Evolutionary conservation across 2,329 filamentous ascomycete species (phyloP).

Genomic region (Monilinia polystroma): DNA sequence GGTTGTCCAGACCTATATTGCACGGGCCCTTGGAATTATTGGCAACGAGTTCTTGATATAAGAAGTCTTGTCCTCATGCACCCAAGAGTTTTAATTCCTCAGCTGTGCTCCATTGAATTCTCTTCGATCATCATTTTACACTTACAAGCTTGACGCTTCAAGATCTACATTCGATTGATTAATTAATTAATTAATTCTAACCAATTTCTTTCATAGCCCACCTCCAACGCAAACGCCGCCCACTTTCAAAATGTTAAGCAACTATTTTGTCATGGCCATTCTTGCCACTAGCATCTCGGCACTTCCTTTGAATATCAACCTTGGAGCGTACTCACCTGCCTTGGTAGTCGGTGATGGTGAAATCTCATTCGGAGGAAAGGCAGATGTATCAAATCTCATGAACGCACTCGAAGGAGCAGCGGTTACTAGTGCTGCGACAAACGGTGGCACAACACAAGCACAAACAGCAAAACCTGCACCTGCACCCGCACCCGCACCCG

Average conservation of each 20-base stretch:
- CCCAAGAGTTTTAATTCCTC: constrained; percentile 21
- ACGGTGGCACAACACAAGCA: neutral
- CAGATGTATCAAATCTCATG: constrained; percentile 23
- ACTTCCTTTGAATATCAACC: constrained; percentile 23
- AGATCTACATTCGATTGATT: neutral
- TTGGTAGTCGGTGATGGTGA: constrained; percentile 25
- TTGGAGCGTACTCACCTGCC: constrained; percentile 22
- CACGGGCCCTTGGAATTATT: constrained; percentile 11
- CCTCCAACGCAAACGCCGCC: neutral
- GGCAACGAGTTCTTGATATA: constrained; percentile 20
- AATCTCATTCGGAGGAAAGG: constrained; percentile 23
- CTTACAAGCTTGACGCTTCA: constrained; percentile 21
- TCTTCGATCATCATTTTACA: constrained; percentile 15
- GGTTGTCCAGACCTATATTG: constrained; percentile 16
- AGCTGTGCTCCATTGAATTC: constrained; percentile 20
- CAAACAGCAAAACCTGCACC: constrained; percentile 13
- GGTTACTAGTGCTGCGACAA: neutral
- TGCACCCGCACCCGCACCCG: constrained; percentile 1
- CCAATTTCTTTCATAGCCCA: constrained; percentile 3
- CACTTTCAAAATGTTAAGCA: constrained; percentile 16
- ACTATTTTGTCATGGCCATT: constrained; percentile 17
- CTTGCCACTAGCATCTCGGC: constrained; percentile 22
- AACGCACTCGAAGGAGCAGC: constrained; percentile 19
- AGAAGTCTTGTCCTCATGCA: constrained; percentile 24
- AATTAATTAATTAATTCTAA: neutral